These are phyloP conservation scores for Lactifluus subvellereus DNA, from an alignment of 768 basidiomycete genomes.

Conservation along the genomic window DNA sequence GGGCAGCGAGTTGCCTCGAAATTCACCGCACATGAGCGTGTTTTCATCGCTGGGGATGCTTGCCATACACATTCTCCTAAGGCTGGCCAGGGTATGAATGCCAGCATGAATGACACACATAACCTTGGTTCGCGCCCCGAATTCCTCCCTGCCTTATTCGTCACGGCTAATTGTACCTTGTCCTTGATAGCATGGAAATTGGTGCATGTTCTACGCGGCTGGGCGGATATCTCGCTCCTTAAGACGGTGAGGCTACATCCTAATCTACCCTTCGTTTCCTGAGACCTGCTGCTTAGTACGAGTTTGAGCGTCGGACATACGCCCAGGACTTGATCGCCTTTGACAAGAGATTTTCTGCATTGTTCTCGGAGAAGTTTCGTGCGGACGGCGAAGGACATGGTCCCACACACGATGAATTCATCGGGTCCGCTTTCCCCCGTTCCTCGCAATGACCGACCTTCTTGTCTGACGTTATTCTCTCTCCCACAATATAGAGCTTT, in stretches of 20 bases:
- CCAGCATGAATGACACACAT: slow-evolving; percentile 49
- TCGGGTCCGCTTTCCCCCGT: slow-evolving; percentile 31
- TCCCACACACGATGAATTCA: slow-evolving; percentile 46
- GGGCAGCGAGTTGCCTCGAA: slow-evolving; percentile 51
- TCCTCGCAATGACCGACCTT: neutral
- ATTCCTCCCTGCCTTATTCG: neutral
- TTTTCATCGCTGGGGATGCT: slow-evolving; percentile 54
- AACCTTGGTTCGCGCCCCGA: slow-evolving; percentile 33
- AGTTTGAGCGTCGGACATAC: slow-evolving; percentile 47
- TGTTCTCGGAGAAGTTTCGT: slow-evolving; percentile 50
- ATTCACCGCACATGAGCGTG: slow-evolving; percentile 43
- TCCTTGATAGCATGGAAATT: slow-evolving; percentile 44
- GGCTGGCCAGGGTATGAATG: slow-evolving; percentile 50
- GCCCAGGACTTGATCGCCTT: slow-evolving; percentile 51
- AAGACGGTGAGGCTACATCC: slow-evolving; percentile 36
- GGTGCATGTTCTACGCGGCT: slow-evolving; percentile 43
- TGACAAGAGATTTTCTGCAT: slow-evolving; percentile 45
- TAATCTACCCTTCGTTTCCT: neutral
- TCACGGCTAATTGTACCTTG: neutral
- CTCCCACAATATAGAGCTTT: slow-evolving; percentile 34
- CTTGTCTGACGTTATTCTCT: neutral
- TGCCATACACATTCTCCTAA: slow-evolving; percentile 40
- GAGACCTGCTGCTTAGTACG: slow-evolving; percentile 35
- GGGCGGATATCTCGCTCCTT: slow-evolving; percentile 41
- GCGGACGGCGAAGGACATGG: slow-evolving; percentile 36